Evolutionary conservation across 768 basidiomycete species (phyloP), one percentile per base, ranked within the genome.

Genomic region (Clathrus columnatus): DNA sequence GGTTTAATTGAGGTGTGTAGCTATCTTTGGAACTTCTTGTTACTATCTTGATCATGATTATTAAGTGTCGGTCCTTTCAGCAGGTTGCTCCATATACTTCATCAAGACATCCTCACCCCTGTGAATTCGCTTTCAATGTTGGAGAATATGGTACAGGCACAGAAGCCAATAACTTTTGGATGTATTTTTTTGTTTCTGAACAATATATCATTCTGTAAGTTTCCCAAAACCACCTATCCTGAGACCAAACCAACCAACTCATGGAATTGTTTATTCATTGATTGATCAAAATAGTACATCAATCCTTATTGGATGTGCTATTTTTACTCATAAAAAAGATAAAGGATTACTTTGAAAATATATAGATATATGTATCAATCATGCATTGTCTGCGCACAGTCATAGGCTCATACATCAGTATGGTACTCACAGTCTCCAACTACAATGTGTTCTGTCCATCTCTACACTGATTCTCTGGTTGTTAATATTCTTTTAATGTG

Each of bases 281-380:
- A 80, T 87, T 20, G 78, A 76, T 24, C 82, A 91, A 67, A 75
- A 81, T 48, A 92, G 91, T n/a, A 76, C 73, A 26, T 78, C 89
- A 0, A 73, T 84, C 44, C 68, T 81, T 14, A 82, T 95, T 62
- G 83, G 91, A 71, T 87, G 91, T 62, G 89, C 79, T 2, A 87
- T 95, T 50, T 95, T 92, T 69, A 93, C 95, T 57, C 92, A 94
- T 61, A 91, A 93, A 67, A 91, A 94, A 67, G 91, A 95, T 62
- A 80, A 81, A 18, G 91, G 91, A 48, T 77, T 92, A 14, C 75
- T 91, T 10, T 91, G 86, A 87, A 92, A 94, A 66, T 92, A 95
- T 68, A 85, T 84, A 45, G 92, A 95, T 67, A 94, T 83, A 70
- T 83, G 92, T 58, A 77, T 82, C 11, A 84, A 84, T 20, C 81